Conservation (phyloP, 2,329 filamentous ascomycete genomes). For the Aureobasidium uvarum region DNA sequence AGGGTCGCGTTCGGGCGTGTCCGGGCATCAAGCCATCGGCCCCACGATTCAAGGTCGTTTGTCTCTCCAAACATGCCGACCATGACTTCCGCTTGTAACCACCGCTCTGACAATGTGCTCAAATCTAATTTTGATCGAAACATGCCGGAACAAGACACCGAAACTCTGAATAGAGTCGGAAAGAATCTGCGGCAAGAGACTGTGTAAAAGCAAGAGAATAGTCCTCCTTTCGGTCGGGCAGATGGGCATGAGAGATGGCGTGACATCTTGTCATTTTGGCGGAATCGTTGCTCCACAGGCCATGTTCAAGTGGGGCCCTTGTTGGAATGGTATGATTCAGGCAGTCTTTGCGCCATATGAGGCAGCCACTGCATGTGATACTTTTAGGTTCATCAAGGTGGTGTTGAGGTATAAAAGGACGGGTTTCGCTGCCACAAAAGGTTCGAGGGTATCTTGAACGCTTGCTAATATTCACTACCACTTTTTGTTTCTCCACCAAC, state of each 20-base stretch:
- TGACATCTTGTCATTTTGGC: conserved; percentile 15
- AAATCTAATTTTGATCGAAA: not conserved
- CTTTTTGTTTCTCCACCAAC: not conserved
- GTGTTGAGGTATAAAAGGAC: conserved; percentile 2
- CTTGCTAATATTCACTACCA: not conserved
- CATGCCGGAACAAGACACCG: conserved; percentile 1
- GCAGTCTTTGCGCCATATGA: conserved; percentile 8
- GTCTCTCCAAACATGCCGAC: conserved; percentile 5
- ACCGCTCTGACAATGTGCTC: not conserved
- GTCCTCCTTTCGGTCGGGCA: not conserved
- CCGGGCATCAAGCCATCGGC: not conserved
- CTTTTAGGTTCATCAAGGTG: not conserved
- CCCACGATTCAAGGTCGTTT: not conserved
- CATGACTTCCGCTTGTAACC: not conserved
- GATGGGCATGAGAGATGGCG: not conserved
- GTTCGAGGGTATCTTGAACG: not conserved
- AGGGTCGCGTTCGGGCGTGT: conserved; percentile 5
- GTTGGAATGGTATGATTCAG: conserved; percentile 11
- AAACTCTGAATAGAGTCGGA: not conserved
- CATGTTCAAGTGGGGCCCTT: not conserved
- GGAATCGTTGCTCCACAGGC: conserved; percentile 5
- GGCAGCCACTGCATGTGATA: conserved; percentile 2
- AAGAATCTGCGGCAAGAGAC: not conserved
- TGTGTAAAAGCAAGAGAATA: not conserved
- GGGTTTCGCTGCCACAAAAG: not conserved